These are phyloP conservation scores for Fragaria vesca DNA, from an alignment of 306 rosid genomes.

Conservation along the genomic window DNA sequence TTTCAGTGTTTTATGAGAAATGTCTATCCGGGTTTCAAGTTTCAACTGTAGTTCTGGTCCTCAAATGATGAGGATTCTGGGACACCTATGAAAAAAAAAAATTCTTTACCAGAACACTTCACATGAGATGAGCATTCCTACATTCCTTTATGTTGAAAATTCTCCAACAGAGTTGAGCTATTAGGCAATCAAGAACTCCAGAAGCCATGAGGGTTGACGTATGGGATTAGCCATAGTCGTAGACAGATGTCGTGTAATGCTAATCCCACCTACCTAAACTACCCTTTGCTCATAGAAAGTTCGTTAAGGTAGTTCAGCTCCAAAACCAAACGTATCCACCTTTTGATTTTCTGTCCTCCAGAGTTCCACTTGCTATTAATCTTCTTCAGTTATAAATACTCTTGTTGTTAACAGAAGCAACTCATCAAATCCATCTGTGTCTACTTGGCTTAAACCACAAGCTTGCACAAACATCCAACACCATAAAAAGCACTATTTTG, in stretches of 20 bases:
- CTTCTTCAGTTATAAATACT: conserved; percentile 47
- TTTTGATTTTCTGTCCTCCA: conserved; percentile 17
- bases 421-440: conserved; percentile 13
- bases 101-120: not conserved
- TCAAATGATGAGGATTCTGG: no score
- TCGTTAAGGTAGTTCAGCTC: conserved; percentile 72
- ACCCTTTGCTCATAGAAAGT: conserved; percentile 29
- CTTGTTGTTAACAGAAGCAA: conserved; percentile 21
- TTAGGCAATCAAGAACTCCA: conserved; percentile 14
- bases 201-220: conserved; percentile 21
- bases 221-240: not conserved
- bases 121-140: not conserved
- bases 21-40: no score
- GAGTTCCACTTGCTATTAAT: not conserved
- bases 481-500: not conserved
- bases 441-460: conserved; percentile 2
- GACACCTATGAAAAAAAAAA: no score
- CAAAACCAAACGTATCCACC: conserved; percentile 54
- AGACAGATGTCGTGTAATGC: conserved; percentile 22
- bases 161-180: not conserved
- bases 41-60: no score
- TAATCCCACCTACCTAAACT: conserved; percentile 26
- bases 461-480: not conserved
- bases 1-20: no score
- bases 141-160: not conserved